A percentile compares a stretch with the other conserved stretches of the same genome.
phyloP scores from a whole-genome alignment of 1,284 basidiomycete species.

The Fomes fomentarius region DNA sequence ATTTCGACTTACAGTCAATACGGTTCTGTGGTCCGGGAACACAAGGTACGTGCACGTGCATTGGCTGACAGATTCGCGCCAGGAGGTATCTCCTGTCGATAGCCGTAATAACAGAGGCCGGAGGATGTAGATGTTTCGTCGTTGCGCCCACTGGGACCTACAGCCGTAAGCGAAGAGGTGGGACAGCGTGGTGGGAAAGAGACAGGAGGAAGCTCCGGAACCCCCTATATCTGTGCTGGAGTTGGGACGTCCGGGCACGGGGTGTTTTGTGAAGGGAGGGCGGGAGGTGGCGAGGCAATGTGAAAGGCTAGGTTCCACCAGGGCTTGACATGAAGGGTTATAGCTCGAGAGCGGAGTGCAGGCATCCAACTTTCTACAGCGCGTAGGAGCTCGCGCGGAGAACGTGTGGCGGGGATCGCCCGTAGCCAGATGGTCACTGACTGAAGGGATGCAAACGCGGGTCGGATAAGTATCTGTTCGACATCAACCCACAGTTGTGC shows the following conservation, averaged over 20 bases:
- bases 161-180: not conserved
- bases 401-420: constrained; percentile 9
- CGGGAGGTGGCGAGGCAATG: too few relatives aligned
- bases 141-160: constrained; percentile 10
- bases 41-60: constrained; percentile 5
- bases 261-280: too few relatives aligned
- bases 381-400: constrained; percentile 1
- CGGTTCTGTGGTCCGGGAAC: too few relatives aligned
- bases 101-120: not conserved
- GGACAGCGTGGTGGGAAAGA: not conserved
- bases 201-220: not conserved
- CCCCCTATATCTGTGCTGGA: not conserved
- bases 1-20: not conserved
- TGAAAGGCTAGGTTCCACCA: constrained; percentile 9
- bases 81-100: not conserved
- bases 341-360: constrained; percentile 2
- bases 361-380: constrained; percentile 13
- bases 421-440: constrained; percentile 16
- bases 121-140: not conserved
- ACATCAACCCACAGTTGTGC: not conserved
- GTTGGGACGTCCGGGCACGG: too few relatives aligned
- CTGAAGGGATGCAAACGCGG: constrained; percentile 9
- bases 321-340: constrained; percentile 15
- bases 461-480: constrained; percentile 3
- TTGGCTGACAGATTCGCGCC: constrained; percentile 6